Conservation (phyloP, 164 flowering plant genomes). For the Macadamia integrifolia region DNA sequence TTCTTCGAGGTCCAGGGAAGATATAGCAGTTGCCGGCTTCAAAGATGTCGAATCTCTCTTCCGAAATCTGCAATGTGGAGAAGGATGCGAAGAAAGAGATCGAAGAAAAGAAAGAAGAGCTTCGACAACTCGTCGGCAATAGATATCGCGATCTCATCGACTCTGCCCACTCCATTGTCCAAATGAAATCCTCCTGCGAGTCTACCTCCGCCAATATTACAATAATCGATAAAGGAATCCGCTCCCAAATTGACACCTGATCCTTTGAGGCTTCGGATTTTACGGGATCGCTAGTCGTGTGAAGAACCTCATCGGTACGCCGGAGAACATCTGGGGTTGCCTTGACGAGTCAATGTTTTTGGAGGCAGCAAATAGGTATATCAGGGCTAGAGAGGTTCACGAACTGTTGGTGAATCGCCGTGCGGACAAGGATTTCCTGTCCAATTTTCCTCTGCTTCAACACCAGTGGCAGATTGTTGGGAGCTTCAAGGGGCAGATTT, state of each 20-base stretch:
- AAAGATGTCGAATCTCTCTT: slow-evolving; percentile 37
- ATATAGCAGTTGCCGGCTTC: slow-evolving; percentile 17
- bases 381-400: slow-evolving; percentile 54
- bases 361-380: slow-evolving; percentile 47
- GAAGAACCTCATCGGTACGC: slow-evolving; percentile 69
- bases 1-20: slow-evolving; percentile 12
- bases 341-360: slow-evolving; percentile 68
- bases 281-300: slow-evolving; percentile 60
- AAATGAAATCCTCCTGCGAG: slow-evolving; percentile 51
- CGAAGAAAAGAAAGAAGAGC: slow-evolving; percentile 62
- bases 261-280: slow-evolving; percentile 25
- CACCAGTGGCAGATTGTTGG: slow-evolving; percentile 83
- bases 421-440: slow-evolving; percentile 20
- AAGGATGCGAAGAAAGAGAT: slow-evolving; percentile 41
- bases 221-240: slow-evolving; percentile 32
- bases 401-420: slow-evolving; percentile 13
- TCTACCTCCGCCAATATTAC: slow-evolving; percentile 47
- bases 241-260: slow-evolving; percentile 25
- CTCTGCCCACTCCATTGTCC: slow-evolving; percentile 69
- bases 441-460: slow-evolving; percentile 53
- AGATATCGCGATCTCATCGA: slow-evolving; percentile 73
- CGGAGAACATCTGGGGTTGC: slow-evolving; percentile 80
- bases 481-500: slow-evolving; percentile 64
- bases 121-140: slow-evolving; percentile 65
- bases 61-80: slow-evolving; percentile 60